Evolutionary conservation across 495 filamentous ascomycete species (phyloP).

Genomic region (Penicillium ochrochloron): DNA sequence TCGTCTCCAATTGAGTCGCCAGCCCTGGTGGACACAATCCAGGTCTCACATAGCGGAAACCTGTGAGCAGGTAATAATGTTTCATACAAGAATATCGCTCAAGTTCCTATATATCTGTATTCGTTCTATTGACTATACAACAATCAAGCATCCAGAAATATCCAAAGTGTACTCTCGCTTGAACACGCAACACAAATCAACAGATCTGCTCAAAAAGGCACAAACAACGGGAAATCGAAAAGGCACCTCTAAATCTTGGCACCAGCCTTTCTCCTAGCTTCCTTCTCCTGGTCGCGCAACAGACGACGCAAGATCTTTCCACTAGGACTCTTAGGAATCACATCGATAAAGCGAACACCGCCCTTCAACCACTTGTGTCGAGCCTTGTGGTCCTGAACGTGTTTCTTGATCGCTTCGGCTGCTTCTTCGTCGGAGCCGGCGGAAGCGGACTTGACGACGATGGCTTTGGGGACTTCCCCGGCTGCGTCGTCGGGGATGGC

Average conservation of each 20-base stretch:
- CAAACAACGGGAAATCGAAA: too few relatives aligned
- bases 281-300: slow-evolving; percentile 80
- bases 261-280: slow-evolving; percentile 64
- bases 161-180: not conserved
- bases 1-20: too few relatives aligned
- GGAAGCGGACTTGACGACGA: slow-evolving; percentile 73
- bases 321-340: slow-evolving; percentile 85
- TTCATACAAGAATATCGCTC: not conserved
- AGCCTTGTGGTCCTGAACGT: slow-evolving; percentile 83
- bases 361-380: slow-evolving; percentile 90
- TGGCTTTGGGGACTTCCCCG: slow-evolving; percentile 88
- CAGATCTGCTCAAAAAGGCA: too few relatives aligned
- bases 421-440: slow-evolving; percentile 63
- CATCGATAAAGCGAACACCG: slow-evolving; percentile 76
- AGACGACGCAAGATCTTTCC: slow-evolving; percentile 89
- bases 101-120: not conserved
- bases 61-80: too few relatives aligned
- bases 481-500: slow-evolving; percentile 73
- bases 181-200: not conserved
- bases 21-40: too few relatives aligned
- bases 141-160: not conserved
- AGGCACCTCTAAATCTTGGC: slow-evolving; percentile 50
- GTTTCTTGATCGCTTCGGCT: slow-evolving; percentile 67
- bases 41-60: too few relatives aligned
- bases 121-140: not conserved